Evolutionary conservation across 768 basidiomycete genomes (phyloP).

Genomic region (Lactarius pseudohatsudake): DNA sequence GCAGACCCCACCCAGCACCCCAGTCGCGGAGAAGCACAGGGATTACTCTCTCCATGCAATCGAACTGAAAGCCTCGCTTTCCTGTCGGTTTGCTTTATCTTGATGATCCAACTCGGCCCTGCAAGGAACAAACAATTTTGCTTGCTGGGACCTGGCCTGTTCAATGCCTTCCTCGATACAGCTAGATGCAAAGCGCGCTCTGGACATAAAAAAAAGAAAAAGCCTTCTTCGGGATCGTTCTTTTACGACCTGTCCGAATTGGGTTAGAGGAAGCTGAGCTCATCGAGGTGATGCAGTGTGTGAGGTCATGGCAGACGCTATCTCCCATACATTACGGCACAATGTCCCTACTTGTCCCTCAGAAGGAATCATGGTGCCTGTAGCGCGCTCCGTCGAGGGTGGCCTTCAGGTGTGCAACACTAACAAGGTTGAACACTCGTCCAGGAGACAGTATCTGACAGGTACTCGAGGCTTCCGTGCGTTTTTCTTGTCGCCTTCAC

Average conservation of each 20-base stretch:
- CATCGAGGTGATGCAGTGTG: constrained; percentile 17
- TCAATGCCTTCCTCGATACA: constrained; percentile 6
- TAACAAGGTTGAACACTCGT: background rate
- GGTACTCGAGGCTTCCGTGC: background rate
- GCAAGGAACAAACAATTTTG: background rate
- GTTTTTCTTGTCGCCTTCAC: background rate
- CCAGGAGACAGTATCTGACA: background rate
- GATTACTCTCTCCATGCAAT: background rate
- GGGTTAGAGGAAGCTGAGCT: constrained; percentile 10
- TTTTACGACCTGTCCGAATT: background rate
- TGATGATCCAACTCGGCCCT: background rate
- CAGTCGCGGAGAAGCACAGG: background rate
- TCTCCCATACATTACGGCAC: constrained; percentile 17
- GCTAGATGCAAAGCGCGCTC: constrained; percentile 14
- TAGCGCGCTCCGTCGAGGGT: constrained; percentile 1
- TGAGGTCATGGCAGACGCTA: constrained; percentile 15
- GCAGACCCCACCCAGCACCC: background rate
- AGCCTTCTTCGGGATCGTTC: constrained; percentile 3
- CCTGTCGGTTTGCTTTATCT: background rate
- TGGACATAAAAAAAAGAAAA: background rate
- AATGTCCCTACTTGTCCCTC: constrained; percentile 3
- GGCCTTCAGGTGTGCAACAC: background rate
- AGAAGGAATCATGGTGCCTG: constrained; percentile 7
- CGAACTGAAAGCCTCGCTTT: background rate
- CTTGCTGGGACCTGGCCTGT: background rate